Evolutionary conservation across 1,284 basidiomycete species (phyloP), one percentile per base, ranked within the genome.

Genomic region (Ceratobasidium sp.): DNA sequence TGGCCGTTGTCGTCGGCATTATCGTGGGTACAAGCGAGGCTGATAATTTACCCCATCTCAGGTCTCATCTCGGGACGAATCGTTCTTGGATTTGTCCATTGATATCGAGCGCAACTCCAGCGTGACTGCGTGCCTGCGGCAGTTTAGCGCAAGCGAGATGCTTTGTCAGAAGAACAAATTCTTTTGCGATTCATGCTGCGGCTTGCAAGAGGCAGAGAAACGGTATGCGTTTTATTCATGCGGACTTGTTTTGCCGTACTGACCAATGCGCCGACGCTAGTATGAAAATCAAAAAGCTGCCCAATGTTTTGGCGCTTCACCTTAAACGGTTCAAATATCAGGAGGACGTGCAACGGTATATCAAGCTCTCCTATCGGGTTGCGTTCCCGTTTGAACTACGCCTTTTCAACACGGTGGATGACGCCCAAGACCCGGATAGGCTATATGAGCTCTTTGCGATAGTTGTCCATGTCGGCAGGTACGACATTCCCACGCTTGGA

Each of bases 311-410:
- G 31, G 96, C 97, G 15, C 86, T 99, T 50, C 97, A 99, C 83
- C 86, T 99, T 71, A 99, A 99, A 84, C 91, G 98, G 44, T 99
- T 99, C 90, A 98, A 97, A 83, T 98, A 96, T 81, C 96, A 98
- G 82, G 96, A 98, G 82, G 90, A 94, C 76, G 84, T 93, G 4
- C 90, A 92, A 77, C 91, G 90, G 78, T 96, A 96, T 83, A 93
- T 97, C 86, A 99, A 99, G 83, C 90, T 99, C 63, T 90, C 93
- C 17, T 99, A 99, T 81, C 93, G 97, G 29, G 97, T 99, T 74
- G 95, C 95, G 4, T 99, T 99, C 83, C 97, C 98, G 1, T 89
- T 95, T 77, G 92, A 98, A 81, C 89, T 99, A 36, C 90, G 97
- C 71, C 85, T 99, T 73, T 98, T 98, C 86, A 99, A 99, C 82